These are phyloP conservation scores for Myxozyma kluyveri DNA, from an alignment of 805 yeast genomes.

Conservation along the genomic window DNA sequence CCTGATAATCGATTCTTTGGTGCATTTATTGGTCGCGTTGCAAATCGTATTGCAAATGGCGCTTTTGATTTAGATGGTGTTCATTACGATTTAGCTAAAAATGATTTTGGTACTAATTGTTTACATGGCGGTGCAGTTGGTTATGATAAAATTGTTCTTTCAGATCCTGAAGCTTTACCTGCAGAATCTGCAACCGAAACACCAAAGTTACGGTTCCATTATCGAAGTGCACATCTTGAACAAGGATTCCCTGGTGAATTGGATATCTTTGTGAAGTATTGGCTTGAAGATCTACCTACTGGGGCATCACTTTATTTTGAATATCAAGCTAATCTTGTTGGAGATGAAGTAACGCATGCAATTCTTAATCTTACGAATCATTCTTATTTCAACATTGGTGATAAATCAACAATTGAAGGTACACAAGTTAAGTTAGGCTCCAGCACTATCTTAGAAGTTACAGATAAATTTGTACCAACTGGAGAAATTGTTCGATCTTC, in stretches of 20 bases:
- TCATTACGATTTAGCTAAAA: slow-evolving; percentile 44
- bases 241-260: slow-evolving; percentile 64
- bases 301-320: slow-evolving; percentile 48
- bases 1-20: slow-evolving; percentile 54
- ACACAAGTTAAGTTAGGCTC: slow-evolving; percentile 44
- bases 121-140: slow-evolving; percentile 59
- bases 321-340: slow-evolving; percentile 44
- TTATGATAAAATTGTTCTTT: slow-evolving; percentile 49
- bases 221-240: slow-evolving; percentile 47
- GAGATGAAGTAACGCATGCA: slow-evolving; percentile 44
- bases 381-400: slow-evolving; percentile 52
- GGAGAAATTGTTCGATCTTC: slow-evolving; percentile 43
- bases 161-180: slow-evolving; percentile 51
- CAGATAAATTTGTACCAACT: slow-evolving; percentile 46
- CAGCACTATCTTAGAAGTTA: slow-evolving; percentile 46
- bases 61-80: slow-evolving; percentile 44
- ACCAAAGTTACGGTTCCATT: slow-evolving; percentile 40
- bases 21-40: slow-evolving; percentile 63
- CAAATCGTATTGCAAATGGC: slow-evolving; percentile 56
- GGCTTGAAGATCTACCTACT: slow-evolving; percentile 38
- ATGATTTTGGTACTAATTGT: slow-evolving; percentile 43
- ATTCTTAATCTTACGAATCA: slow-evolving; percentile 61
- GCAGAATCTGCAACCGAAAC: slow-evolving; percentile 38
- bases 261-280: slow-evolving; percentile 48
- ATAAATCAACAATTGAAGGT: slow-evolving; percentile 38